These are phyloP conservation scores for Canavalia ensiformis DNA, from an alignment of 306 rosid genomes.

Conservation along the genomic window DNA sequence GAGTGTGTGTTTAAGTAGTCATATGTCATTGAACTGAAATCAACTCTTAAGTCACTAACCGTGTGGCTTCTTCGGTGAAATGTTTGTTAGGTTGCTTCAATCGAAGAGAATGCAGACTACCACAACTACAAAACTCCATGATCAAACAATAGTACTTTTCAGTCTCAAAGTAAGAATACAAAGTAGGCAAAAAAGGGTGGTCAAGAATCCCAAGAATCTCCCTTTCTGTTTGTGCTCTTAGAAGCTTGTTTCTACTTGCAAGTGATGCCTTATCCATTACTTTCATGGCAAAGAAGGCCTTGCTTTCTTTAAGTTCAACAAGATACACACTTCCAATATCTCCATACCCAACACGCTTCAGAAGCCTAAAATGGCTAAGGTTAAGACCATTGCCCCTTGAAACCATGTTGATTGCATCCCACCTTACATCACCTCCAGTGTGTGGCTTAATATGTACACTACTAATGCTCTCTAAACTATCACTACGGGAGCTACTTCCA, in stretches of 20 bases:
- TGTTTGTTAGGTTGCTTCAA: conserved; percentile 81
- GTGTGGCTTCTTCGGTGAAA: conserved; percentile 88
- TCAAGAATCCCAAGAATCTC: conserved; percentile 95
- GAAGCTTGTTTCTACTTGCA: conserved; percentile 81
- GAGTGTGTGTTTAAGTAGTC: background rate
- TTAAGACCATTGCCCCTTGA: conserved; percentile 62
- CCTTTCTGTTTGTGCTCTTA: conserved; percentile 84
- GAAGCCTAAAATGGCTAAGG: conserved; percentile 72
- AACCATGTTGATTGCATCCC: conserved; percentile 79
- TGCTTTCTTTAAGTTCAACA: conserved; percentile 73
- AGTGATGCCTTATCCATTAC: conserved; percentile 91
- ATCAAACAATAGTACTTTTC: conserved; percentile 78
- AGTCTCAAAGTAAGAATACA: conserved; percentile 81
- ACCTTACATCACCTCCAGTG: conserved; percentile 84
- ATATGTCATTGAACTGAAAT: background rate
- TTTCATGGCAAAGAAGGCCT: conserved; percentile 79
- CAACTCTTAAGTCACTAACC: conserved; percentile 56
- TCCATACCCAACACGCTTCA: conserved; percentile 85
- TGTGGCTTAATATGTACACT: conserved; percentile 71
- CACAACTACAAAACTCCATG: conserved; percentile 91
- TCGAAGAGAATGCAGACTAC: conserved; percentile 79
- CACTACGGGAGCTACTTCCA: conserved; percentile 57
- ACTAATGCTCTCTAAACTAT: conserved; percentile 70
- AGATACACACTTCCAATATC: conserved; percentile 89
- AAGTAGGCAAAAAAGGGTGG: conserved; percentile 90